These are phyloP conservation scores for Epichloe coenophiala DNA, from an alignment of 2,329 filamentous ascomycete genomes.

Conservation along the genomic window DNA sequence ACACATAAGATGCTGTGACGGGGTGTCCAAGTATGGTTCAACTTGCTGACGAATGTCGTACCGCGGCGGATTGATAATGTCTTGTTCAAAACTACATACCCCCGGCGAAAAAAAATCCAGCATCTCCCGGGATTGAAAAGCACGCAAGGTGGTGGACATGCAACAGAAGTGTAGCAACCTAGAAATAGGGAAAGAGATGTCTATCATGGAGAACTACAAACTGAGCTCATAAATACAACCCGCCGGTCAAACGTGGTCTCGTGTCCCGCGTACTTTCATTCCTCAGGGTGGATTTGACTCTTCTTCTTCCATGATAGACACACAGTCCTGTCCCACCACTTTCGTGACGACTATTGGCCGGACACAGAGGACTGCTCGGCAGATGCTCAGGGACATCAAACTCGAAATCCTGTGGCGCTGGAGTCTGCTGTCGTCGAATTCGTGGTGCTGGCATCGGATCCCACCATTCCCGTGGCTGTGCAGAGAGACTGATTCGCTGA, in stretches of 20 bases:
- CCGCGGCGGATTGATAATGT: too few species aligned
- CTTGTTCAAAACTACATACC: too few species aligned
- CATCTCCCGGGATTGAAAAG: too few species aligned
- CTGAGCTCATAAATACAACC: background rate
- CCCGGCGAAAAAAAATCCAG: too few species aligned
- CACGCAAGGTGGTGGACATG: background rate
- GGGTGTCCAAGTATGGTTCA: too few species aligned
- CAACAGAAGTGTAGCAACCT: background rate
- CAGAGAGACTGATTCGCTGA: constrained; percentile 11
- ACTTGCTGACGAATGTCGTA: too few species aligned
- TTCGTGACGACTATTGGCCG: constrained; percentile 30
- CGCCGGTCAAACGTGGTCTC: background rate
- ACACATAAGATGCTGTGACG: too few species aligned
- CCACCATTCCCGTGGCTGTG: constrained; percentile 23
- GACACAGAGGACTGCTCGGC: constrained; percentile 37
- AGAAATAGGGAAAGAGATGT: background rate
- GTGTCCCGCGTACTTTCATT: background rate
- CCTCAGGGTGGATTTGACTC: constrained; percentile 3
- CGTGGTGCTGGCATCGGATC: constrained; percentile 16
- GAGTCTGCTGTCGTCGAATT: constrained; percentile 7
- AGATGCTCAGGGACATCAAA: constrained; percentile 39
- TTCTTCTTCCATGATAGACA: constrained; percentile 33
- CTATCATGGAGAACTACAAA: background rate
- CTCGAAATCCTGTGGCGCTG: constrained; percentile 20
- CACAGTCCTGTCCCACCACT: constrained; percentile 34